Evolutionary conservation across 139 green algal species (phyloP), one percentile per base, ranked within the genome.

Genomic region (Asterochloris erici): DNA sequence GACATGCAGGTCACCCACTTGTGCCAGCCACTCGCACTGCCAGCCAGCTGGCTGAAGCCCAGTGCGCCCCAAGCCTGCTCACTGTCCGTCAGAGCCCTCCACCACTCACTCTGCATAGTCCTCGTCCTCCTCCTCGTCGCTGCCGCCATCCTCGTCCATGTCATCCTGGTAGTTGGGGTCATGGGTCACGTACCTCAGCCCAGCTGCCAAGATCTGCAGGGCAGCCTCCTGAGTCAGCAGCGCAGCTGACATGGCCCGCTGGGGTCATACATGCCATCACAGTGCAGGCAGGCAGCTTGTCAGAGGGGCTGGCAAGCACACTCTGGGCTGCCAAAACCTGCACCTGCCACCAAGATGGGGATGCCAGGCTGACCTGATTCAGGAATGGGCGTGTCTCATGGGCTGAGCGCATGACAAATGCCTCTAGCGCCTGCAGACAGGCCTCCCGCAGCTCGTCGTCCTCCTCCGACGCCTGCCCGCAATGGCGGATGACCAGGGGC

Each of bases 81-180:
- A 54, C 38, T 54, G 38, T 54, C 6, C 38, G 38, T 54, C 38
- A 54, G n/a, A n/a, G 38, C 38, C 38, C 38, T 54, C 6, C 66
- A 71, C 6, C 14, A 76, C 84, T 84, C 74, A 78, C 70, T 88
- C 84, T 27, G 84, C 86, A 24, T 89, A 86, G 2, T 94, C 90
- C 19, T 94, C 89, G 29, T 87, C 86, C 16, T 87, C 85, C 1
- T 88, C 88, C 24, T 88, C 85, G 0, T 71, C 85, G 27, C 91
- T 90, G 61, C 86, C 91, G 17, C 84, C 89, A 29, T 95, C 93
- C 14, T 94, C 90, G 17, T 96, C 93, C 73, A 90, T 91, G 70
- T 94, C 94, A 26, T 92, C 93, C 10, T 88, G 91, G 66, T 93
- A 99, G 89, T 99, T 99, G 78, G 96, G 96, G 86, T 99, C 96